Conservation (phyloP, 805 yeast species). For the Nakazawaea populi region DNA sequence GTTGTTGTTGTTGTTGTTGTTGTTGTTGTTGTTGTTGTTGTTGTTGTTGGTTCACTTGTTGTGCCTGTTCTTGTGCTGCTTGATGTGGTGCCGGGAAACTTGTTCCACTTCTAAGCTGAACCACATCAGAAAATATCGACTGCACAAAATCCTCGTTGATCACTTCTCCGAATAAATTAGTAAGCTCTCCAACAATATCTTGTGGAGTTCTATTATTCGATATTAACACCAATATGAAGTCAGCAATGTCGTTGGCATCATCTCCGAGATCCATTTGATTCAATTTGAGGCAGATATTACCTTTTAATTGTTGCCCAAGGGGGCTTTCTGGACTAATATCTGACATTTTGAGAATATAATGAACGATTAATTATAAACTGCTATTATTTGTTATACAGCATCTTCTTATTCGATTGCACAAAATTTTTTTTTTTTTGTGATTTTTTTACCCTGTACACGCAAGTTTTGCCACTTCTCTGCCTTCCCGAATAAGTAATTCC, state of each 20-base stretch:
- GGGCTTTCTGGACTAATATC: slow-evolving; percentile 25
- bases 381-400: background rate
- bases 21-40: slow-evolving; percentile 6
- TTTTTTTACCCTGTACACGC: background rate
- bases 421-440: slow-evolving; percentile 1
- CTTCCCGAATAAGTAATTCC: background rate
- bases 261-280: slow-evolving; percentile 37
- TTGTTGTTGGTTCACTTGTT: slow-evolving; percentile 11
- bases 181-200: slow-evolving; percentile 56
- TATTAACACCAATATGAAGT: slow-evolving; percentile 64
- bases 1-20: slow-evolving; percentile 11
- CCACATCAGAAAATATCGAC: slow-evolving; percentile 52
- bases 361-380: no score
- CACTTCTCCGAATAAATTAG: slow-evolving; percentile 54
- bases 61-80: slow-evolving; percentile 12
- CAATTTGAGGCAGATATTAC: slow-evolving; percentile 34
- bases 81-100: slow-evolving; percentile 18
- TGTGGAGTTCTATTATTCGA: slow-evolving; percentile 59
- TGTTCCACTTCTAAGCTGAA: slow-evolving; percentile 31
- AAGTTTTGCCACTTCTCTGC: background rate
- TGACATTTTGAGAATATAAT: slow-evolving; percentile 12
- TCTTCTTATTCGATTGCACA: background rate
- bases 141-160: slow-evolving; percentile 54
- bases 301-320: slow-evolving; percentile 35
- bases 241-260: slow-evolving; percentile 61